Evolutionary conservation across 371 early-diverging fungal species (phyloP), one percentile per base, ranked within the genome.

Genomic region (Coemansia sp.): DNA sequence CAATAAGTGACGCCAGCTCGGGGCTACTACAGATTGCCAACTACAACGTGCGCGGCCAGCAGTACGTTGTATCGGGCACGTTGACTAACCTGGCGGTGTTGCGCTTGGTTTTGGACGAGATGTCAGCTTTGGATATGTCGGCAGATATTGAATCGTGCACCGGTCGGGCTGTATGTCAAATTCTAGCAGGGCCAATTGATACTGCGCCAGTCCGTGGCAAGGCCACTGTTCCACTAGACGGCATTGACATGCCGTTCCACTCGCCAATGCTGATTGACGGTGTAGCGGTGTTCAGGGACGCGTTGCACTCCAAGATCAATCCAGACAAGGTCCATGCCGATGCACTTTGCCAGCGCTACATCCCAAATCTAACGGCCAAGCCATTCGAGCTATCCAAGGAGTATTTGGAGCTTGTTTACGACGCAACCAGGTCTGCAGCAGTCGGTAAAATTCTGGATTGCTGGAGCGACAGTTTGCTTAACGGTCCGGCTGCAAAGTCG

Each of bases 221-320:
- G 55, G 94, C 96, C 26, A 93, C 97, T 36, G 92, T 93, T 41
- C 95, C 95, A 47, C 79, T 96, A 31, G 81, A 84, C 20, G 95
- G 95, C 63, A 92, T 96, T 60, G 97, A 95, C 72, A 92, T 96
- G 56, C 97, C 97, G 52, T 96, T 95, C 91, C 97, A 96, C 82
- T 95, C 96, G 5, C 85, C 26, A 26, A 92, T 93, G 89, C 84
- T 96, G 80, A 78, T 90, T 38, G 88, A 86, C 59, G 94, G 95
- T 77, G 93, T 95, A 53, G 82, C 85, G 40, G 91, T 92, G 52
- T 95, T 96, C 92, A 90, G 96, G 62, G 85, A 87, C 59, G 87
- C 91, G 71, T 80, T 96, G 16, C 84, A 86, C 85, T 82, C 68
- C 86, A 87, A 82, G 89, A 6, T 57, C 14, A 13, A 20, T 32